These are phyloP conservation scores for Rubia tinctorum DNA, from an alignment of 305 asterid species.

Conservation along the genomic window DNA sequence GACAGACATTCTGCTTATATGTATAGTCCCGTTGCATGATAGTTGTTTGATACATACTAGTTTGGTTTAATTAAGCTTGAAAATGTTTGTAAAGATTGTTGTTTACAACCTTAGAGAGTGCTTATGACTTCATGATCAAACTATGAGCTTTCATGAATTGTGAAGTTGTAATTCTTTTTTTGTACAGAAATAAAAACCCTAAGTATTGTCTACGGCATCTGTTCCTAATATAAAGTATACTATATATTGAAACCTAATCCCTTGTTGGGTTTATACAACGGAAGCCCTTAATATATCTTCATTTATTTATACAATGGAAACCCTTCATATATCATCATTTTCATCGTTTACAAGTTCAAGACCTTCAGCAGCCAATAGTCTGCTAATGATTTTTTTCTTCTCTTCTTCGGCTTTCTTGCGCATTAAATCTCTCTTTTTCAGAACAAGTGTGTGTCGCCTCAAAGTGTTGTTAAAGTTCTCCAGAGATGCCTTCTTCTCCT, in stretches of 20 bases:
- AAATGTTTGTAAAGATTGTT: not conserved
- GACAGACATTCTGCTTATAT: slow-evolving; percentile 64
- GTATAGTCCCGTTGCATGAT: not conserved
- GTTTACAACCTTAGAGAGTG: not conserved
- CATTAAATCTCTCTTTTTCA: slow-evolving; percentile 73
- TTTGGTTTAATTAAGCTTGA: not conserved
- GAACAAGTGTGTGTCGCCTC: slow-evolving; percentile 75
- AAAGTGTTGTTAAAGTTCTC: slow-evolving; percentile 71
- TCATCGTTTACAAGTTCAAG: slow-evolving; percentile 81
- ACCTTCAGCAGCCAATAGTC: slow-evolving; percentile 93
- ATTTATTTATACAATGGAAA: no score
- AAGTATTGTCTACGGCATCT: slow-evolving; percentile 15
- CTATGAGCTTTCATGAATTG: not conserved
- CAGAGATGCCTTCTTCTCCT: slow-evolving; percentile 68
- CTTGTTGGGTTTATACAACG: not conserved
- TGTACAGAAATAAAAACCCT: not conserved
- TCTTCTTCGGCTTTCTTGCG: slow-evolving; percentile 80
- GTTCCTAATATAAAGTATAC: slow-evolving; percentile 5
- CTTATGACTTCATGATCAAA: not conserved
- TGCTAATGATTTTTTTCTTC: slow-evolving; percentile 51
- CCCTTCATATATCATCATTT: slow-evolving; percentile 35
- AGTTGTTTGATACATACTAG: not conserved
- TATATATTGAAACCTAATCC: not conserved
- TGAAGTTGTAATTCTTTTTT: not conserved
- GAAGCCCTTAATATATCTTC: no score